Conservation (phyloP, 2,329 filamentous ascomycete genomes). For the Plenodomus biglobosus region DNA sequence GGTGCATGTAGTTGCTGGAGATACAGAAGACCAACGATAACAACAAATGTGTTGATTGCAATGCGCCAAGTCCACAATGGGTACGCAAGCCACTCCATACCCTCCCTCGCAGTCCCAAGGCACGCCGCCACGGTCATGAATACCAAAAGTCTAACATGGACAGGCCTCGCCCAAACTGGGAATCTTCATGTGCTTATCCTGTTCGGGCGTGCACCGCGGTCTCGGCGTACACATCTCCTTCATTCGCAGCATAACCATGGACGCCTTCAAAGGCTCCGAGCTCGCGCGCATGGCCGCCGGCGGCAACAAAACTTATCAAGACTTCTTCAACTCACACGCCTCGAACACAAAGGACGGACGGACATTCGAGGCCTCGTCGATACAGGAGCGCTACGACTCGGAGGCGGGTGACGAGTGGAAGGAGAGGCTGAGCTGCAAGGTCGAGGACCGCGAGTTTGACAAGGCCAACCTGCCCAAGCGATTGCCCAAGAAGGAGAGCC, state of each 20-base stretch:
- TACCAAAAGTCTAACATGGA: slow-evolving; percentile 21
- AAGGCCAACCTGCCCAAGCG: slow-evolving; percentile 62
- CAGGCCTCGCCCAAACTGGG: slow-evolving; percentile 89
- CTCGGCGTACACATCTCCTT: slow-evolving; percentile 98
- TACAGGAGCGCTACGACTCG: slow-evolving; percentile 85
- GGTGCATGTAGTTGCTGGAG: slow-evolving; percentile 68
- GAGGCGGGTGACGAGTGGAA: slow-evolving; percentile 95
- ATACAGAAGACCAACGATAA: slow-evolving; percentile 91
- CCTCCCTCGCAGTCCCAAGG: slow-evolving; percentile 4
- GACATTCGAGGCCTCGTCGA: slow-evolving; percentile 82
- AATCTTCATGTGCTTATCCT: slow-evolving; percentile 97
- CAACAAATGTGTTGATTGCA: slow-evolving; percentile 90
- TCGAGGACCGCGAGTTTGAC: slow-evolving; percentile 85
- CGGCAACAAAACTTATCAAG: slow-evolving; percentile 83
- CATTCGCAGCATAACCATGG: slow-evolving; percentile 96
- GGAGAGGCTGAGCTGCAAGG: slow-evolving; percentile 81
- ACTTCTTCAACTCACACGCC: slow-evolving; percentile 72
- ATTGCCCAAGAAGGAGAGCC: slow-evolving; percentile 38
- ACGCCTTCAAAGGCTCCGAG: slow-evolving; percentile 91
- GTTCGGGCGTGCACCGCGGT: slow-evolving; percentile 90
- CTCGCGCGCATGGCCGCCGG: slow-evolving; percentile 92
- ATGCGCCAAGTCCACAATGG: slow-evolving; percentile 96
- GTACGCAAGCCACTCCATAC: slow-evolving; percentile 52
- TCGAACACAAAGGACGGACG: slow-evolving; percentile 49
- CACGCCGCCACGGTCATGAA: slow-evolving; percentile 5